phyloP scores from a whole-genome alignment of 495 filamentous ascomycete species.

The Cercophora sp. region DNA sequence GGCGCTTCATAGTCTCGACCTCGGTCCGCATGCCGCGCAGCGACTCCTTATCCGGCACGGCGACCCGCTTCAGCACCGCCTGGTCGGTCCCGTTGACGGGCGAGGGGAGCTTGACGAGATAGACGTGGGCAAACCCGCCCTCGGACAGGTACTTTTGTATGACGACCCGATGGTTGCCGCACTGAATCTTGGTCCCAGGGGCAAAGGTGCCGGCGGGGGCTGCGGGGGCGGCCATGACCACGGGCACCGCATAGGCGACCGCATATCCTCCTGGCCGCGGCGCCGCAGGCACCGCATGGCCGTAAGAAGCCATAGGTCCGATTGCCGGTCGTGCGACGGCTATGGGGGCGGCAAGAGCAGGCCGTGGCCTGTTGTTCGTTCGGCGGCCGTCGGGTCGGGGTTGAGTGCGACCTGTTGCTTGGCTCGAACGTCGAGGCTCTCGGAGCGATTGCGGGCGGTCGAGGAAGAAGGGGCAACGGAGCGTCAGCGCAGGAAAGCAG shows the following conservation, averaged over 20 bases:
- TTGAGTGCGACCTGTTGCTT: not conserved
- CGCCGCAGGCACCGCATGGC: constrained; percentile 34
- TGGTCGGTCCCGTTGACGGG: constrained; percentile 75
- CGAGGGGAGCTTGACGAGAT: constrained; percentile 81
- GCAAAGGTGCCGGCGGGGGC: constrained; percentile 85
- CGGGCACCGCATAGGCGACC: constrained; percentile 25
- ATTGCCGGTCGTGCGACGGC: not conserved
- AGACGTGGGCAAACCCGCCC: constrained; percentile 97
- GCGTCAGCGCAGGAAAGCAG: not conserved
- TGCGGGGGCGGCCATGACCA: constrained; percentile 44
- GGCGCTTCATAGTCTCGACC: constrained; percentile 98
- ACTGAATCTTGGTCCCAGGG: constrained; percentile 92
- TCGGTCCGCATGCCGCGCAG: constrained; percentile 95
- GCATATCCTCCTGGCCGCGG: constrained; percentile 34
- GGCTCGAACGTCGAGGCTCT: not conserved
- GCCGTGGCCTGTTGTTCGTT: not conserved
- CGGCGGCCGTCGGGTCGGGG: not conserved
- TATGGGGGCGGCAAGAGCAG: constrained; percentile 1
- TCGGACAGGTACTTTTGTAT: constrained; percentile 98
- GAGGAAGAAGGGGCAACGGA: not conserved
- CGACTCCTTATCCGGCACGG: constrained; percentile 93
- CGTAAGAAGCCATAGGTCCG: constrained; percentile 42
- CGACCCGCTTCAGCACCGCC: constrained; percentile 91
- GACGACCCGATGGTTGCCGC: constrained; percentile 86
- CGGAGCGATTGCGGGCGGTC: constrained; percentile 12